Evolutionary conservation across 257 asterid genomes (phyloP), one percentile per base, ranked within the genome.

Genomic region (Capsicum chinense): DNA sequence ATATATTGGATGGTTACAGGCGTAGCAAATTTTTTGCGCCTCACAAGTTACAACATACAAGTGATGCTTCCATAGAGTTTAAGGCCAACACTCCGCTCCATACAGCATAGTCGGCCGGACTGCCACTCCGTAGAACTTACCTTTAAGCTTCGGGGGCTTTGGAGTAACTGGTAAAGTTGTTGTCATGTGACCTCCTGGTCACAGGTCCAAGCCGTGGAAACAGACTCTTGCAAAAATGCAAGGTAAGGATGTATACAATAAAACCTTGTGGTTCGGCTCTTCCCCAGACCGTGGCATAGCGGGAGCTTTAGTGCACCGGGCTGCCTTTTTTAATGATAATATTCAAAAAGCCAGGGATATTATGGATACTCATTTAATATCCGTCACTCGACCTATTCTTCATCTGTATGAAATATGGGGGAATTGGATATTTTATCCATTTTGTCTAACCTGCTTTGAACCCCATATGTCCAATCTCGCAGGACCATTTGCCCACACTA

Each of bases 21-120:
- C 16, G 63, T 57, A 57, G 21, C 3, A 57, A 57, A 57, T 15
- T 6, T 57, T 57, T 57, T 17, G 63, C 6, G 63, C 63, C 63
- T 57, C 63, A 57, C 19, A 59, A 26, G 26, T 17, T 59, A 59
- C 64, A 59, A 59, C 11, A 16, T 59, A 17, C 64, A 59, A 59
- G 64, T 59, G 74, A 67, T 67, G 74, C 50, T 35, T 67, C 74
- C n/a, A 37, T 37, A 67, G 21, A 67, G 37, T 67, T 35, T 67
- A 67, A 67, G 74, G 33, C 33, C 33, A 26, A 26, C 33, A 26
- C 33, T 26, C 33, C 33, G 33, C 33, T 26, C 33, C 33, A 26
- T 1, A 26, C 33, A 26, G 33, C 33, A 26, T 26, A 26, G 33
- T 26, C 33, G 2, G 33, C 33, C 33, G 33, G 33, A 26, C 33